Percentiles rank a stretch among this genome's conserved stretches.
These are phyloP conservation scores for Macadamia integrifolia DNA, from an alignment of 164 flowering plant genomes.

Conservation along the genomic window DNA sequence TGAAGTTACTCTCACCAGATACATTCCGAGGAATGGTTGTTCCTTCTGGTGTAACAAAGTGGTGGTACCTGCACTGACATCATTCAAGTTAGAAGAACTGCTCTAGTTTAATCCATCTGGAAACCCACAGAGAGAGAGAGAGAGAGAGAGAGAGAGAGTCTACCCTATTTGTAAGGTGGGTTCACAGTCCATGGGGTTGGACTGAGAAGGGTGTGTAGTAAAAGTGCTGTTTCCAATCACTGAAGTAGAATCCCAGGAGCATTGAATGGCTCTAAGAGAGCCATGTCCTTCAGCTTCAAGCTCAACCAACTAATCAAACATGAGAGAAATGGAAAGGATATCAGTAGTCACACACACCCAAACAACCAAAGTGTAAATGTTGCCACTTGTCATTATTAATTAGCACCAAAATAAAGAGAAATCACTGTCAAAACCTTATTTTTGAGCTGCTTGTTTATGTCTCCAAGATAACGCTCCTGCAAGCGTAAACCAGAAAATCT, in stretches of 20 bases:
- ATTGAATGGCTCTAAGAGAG: slow-evolving; percentile 35
- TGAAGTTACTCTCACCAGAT: slow-evolving; percentile 27
- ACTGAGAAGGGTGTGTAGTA: slow-evolving; percentile 36
- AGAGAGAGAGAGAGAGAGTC: neutral
- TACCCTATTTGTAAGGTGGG: slow-evolving; percentile 84
- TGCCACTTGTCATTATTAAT: neutral
- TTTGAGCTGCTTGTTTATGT: slow-evolving; percentile 79
- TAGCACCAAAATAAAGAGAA: neutral
- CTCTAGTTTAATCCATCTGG: too few species aligned
- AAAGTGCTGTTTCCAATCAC: slow-evolving; percentile 40
- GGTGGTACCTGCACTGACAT: slow-evolving; percentile 14
- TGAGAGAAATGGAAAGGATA: neutral
- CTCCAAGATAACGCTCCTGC: slow-evolving; percentile 91
- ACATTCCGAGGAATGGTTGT: slow-evolving; percentile 15
- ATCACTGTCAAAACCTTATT: slow-evolving; percentile 37
- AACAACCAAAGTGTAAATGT: neutral
- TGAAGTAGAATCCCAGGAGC: slow-evolving; percentile 47
- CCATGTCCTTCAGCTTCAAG: slow-evolving; percentile 59
- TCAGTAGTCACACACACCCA: neutral
- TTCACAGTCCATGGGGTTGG: slow-evolving; percentile 46
- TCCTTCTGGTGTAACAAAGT: slow-evolving; percentile 25
- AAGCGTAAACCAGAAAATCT: slow-evolving; percentile 1
- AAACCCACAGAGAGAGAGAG: too few species aligned
- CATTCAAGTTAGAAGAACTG: too few species aligned
- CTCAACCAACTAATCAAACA: slow-evolving; percentile 20